phyloP scores from a whole-genome alignment of 257 asterid genomes.

The Perilla frutescens region DNA sequence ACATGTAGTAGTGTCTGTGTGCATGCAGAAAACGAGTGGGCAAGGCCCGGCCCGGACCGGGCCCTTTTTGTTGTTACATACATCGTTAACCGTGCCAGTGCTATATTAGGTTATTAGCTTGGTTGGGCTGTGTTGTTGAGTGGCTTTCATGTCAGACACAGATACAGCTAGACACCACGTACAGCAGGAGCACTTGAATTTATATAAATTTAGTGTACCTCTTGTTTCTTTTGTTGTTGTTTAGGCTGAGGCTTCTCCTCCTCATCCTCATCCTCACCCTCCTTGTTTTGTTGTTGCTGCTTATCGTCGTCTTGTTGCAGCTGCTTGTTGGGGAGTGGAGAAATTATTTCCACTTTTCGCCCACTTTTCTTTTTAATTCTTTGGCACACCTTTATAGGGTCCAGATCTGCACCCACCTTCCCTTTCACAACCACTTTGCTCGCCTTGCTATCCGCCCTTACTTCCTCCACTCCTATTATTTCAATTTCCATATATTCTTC shows the following conservation, averaged over 20 bases:
- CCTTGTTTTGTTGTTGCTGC: constrained; percentile 19
- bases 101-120: no score
- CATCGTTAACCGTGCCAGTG: constrained; percentile 58
- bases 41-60: no score
- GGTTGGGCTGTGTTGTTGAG: constrained; percentile 26
- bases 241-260: constrained; percentile 49
- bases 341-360: constrained; percentile 66
- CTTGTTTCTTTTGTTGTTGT: constrained; percentile 49
- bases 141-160: constrained; percentile 57
- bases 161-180: background rate
- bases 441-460: constrained; percentile 66
- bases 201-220: background rate
- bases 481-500: no score
- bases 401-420: constrained; percentile 43
- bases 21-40: constrained; percentile 10
- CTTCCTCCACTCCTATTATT: constrained; percentile 68
- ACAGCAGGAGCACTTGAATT: no score
- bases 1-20: no score
- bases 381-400: constrained; percentile 73
- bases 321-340: constrained; percentile 68
- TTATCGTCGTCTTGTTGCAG: constrained; percentile 25
- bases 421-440: constrained; percentile 91
- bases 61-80: background rate
- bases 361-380: constrained; percentile 71
- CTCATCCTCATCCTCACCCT: constrained; percentile 47